Conservation (phyloP, 306 rosid genomes). For the Cucurbita moschata region DNA sequence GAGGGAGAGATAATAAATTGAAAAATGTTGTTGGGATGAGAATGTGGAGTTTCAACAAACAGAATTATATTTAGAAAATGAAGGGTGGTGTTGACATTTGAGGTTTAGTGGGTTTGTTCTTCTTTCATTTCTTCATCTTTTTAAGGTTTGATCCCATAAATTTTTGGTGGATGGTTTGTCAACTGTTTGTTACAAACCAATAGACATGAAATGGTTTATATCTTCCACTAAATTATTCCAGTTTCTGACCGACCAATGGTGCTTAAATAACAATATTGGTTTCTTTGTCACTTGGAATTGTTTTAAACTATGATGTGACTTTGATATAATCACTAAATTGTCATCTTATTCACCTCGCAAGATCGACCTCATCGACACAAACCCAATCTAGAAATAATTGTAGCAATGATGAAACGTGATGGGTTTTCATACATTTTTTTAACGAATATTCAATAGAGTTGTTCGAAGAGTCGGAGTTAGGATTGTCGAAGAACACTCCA, state of each 20-base stretch:
- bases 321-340: neutral
- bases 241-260: neutral
- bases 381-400: neutral
- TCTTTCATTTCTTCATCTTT: neutral
- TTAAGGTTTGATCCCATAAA: neutral
- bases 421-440: no score
- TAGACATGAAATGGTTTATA: neutral
- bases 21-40: neutral
- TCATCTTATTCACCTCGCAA: neutral
- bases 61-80: neutral
- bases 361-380: neutral
- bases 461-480: no score
- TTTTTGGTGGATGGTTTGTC: neutral
- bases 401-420: no score
- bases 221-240: neutral
- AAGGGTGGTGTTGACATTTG: neutral
- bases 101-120: constrained; percentile 6
- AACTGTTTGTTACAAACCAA: neutral
- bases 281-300: neutral
- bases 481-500: no score
- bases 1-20: neutral
- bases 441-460: no score
- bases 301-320: neutral
- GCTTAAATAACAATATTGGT: neutral
- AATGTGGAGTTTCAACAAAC: neutral